A percentile compares a stretch with the other conserved stretches of the same genome.
Conservation (phyloP, 805 yeast genomes). For the Saccharomycopsis synnaedendra region DNA sequence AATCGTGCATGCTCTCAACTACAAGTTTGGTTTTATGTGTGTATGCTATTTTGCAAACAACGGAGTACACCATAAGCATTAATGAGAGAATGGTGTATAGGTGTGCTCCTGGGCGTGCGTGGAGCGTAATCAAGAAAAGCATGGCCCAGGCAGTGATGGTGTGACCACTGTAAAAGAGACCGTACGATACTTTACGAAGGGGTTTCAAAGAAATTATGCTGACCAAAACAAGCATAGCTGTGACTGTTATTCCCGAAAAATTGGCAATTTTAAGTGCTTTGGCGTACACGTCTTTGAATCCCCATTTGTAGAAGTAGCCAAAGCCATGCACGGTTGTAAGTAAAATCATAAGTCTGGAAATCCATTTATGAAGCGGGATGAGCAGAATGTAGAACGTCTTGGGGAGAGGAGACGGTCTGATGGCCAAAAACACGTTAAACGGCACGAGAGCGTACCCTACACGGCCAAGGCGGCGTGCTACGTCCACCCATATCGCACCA, state of each 20-base stretch:
- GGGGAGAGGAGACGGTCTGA: slow-evolving; percentile 43
- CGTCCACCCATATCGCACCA: slow-evolving; percentile 25
- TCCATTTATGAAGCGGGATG: slow-evolving; percentile 58
- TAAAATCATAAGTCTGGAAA: slow-evolving; percentile 43
- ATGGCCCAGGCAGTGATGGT: slow-evolving; percentile 36
- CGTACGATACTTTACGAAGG: slow-evolving; percentile 39
- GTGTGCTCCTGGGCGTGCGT: slow-evolving; percentile 62
- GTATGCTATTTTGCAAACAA: slow-evolving; percentile 21
- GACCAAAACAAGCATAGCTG: slow-evolving; percentile 26
- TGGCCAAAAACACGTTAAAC: slow-evolving; percentile 40
- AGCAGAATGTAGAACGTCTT: slow-evolving; percentile 41
- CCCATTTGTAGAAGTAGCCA: slow-evolving; percentile 43
- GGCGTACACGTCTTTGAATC: slow-evolving; percentile 20
- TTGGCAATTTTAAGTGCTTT: slow-evolving; percentile 31
- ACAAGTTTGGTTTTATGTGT: neutral
- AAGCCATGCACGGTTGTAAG: slow-evolving; percentile 38
- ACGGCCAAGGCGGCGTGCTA: slow-evolving; percentile 51
- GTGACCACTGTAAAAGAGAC: slow-evolving; percentile 45
- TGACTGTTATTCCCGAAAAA: slow-evolving; percentile 39
- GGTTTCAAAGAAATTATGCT: slow-evolving; percentile 35
- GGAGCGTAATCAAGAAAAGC: slow-evolving; percentile 37
- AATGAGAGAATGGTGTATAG: slow-evolving; percentile 23
- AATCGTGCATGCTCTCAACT: neutral
- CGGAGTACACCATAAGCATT: slow-evolving; percentile 26
- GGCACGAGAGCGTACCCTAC: slow-evolving; percentile 48